phyloP scores from a whole-genome alignment of 192 early-diverging fungal species.

The Irineochytrium annulatum region DNA sequence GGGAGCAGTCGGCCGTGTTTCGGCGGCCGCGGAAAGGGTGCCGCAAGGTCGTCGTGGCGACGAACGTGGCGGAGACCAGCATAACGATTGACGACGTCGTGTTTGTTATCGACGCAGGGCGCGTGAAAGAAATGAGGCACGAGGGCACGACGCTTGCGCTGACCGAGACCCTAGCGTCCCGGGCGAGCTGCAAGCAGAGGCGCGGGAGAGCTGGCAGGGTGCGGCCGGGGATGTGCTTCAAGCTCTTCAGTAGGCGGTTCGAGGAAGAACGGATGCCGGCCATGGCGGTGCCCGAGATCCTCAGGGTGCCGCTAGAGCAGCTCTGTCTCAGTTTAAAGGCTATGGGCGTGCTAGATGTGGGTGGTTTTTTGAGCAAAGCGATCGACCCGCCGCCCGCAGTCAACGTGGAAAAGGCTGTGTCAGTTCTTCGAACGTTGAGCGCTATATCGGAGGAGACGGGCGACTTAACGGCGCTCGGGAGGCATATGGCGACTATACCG shows the following conservation, averaged over 20 bases:
- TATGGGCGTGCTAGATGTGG: conserved; percentile 29
- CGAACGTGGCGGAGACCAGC: conserved; percentile 79
- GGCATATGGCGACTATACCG: conserved; percentile 37
- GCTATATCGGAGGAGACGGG: conserved; percentile 25
- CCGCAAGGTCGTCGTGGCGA: conserved; percentile 74
- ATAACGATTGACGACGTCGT: conserved; percentile 70
- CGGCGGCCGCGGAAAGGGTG: conserved; percentile 37
- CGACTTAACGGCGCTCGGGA: conserved; percentile 34
- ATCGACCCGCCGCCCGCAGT: conserved; percentile 29
- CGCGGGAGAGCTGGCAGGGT: conserved; percentile 85
- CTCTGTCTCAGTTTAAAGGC: conserved; percentile 67
- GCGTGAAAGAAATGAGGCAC: conserved; percentile 64
- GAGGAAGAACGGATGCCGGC: conserved; percentile 34
- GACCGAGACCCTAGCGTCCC: conserved; percentile 64
- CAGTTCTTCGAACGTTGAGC: conserved; percentile 26
- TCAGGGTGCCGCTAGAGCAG: conserved; percentile 79
- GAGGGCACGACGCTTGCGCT: conserved; percentile 33
- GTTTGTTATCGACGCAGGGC: conserved; percentile 72
- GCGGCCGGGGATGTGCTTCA: conserved; percentile 68
- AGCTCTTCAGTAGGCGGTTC: conserved; percentile 33
- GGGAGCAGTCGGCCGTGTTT: conserved; percentile 65
- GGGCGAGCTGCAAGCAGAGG: conserved; percentile 64
- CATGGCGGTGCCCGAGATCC: conserved; percentile 74
- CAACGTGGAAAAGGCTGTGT: conserved; percentile 31
- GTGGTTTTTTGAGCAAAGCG: conserved; percentile 36